Evolutionary conservation across 176 grass and related monocot species (phyloP).

Genomic region (Urochloa ruziziensis): DNA sequence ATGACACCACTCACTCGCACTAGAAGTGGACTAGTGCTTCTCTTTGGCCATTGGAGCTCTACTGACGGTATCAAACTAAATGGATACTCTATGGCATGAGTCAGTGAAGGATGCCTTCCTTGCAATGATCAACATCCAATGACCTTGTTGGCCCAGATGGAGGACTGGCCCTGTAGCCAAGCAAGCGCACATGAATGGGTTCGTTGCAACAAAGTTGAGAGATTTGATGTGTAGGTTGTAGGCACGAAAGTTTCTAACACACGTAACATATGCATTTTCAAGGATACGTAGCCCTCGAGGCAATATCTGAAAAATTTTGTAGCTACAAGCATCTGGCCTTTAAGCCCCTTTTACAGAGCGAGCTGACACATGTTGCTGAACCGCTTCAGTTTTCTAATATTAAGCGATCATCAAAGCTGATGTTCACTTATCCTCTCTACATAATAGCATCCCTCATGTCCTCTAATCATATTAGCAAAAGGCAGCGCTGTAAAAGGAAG

Average conservation of each 20-base stretch:
- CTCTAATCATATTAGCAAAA: neutral
- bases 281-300: neutral
- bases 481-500: neutral
- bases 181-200: slow-evolving; percentile 18
- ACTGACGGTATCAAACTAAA: neutral
- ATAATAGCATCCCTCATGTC: slow-evolving; percentile 20
- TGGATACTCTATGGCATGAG: neutral
- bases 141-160: slow-evolving; percentile 7
- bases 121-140: neutral
- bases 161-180: neutral
- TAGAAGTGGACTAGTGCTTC: neutral
- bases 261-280: neutral
- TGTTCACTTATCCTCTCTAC: slow-evolving; percentile 6
- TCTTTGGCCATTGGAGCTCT: neutral
- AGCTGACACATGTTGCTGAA: neutral
- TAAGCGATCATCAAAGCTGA: slow-evolving; percentile 4
- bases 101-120: neutral
- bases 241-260: neutral
- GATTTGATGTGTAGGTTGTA: slow-evolving; percentile 20
- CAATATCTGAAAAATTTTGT: slow-evolving; percentile 6
- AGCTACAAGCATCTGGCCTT: neutral
- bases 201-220: neutral
- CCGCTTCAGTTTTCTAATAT: neutral
- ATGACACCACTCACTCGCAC: neutral
- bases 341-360: too few species aligned